Conservation (phyloP, 2,329 filamentous ascomycete genomes). For the Nakataea oryzae region DNA sequence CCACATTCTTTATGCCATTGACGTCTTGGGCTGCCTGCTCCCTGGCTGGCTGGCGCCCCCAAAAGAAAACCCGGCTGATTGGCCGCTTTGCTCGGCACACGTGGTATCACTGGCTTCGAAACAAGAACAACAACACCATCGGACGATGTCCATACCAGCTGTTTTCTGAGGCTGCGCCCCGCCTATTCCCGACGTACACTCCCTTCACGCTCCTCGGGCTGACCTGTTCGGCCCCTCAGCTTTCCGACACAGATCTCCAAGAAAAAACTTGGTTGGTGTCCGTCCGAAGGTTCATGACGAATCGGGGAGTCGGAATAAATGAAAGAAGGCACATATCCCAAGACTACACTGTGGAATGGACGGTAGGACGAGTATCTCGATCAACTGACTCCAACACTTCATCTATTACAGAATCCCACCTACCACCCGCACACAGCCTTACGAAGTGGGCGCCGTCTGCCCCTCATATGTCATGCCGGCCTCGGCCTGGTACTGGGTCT, state of each 20-base stretch:
- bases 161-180: background rate
- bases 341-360: too few species aligned
- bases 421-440: too few species aligned
- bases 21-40: background rate
- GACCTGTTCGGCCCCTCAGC: background rate
- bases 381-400: too few species aligned
- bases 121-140: background rate
- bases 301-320: too few species aligned
- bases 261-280: too few species aligned
- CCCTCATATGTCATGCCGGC: slow-evolving; percentile 16
- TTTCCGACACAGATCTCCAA: background rate
- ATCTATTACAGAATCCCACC: background rate
- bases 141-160: background rate
- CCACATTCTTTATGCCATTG: background rate
- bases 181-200: background rate
- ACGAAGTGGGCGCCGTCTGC: background rate
- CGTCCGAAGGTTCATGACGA: too few species aligned
- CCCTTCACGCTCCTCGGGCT: background rate
- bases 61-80: background rate
- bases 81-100: background rate
- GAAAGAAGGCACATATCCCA: too few species aligned
- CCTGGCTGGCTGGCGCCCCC: too few species aligned
- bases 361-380: too few species aligned
- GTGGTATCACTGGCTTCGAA: background rate
- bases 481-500: slow-evolving; percentile 20